phyloP scores from a whole-genome alignment of 371 early-diverging fungal genomes.

The Phascolomyces articulosus region DNA sequence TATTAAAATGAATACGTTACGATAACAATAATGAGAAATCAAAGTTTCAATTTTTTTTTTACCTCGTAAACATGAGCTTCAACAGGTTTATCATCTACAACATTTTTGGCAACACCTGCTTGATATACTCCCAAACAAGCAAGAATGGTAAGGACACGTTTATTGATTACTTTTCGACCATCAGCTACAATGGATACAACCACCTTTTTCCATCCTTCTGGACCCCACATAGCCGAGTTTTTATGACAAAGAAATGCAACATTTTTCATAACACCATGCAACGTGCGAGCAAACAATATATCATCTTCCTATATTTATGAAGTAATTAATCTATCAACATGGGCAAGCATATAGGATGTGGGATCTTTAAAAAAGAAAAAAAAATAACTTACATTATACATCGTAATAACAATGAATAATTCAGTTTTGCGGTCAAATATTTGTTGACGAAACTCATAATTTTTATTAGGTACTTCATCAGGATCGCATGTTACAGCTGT shows the following conservation, averaged over 20 bases:
- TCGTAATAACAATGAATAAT: constrained; percentile 80
- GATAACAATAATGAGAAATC: too few relatives aligned
- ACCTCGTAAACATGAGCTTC: constrained; percentile 85
- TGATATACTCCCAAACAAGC: constrained; percentile 74
- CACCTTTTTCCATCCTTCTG: constrained; percentile 83
- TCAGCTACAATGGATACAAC: constrained; percentile 88
- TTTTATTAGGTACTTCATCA: constrained; percentile 72
- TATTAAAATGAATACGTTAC: neutral
- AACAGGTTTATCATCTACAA: constrained; percentile 63
- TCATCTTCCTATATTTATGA: constrained; percentile 57
- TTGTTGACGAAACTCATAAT: constrained; percentile 82
- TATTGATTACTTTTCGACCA: constrained; percentile 74
- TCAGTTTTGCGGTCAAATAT: constrained; percentile 82
- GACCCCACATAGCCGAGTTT: constrained; percentile 66
- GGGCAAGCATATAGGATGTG: neutral
- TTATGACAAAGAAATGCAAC: constrained; percentile 75
- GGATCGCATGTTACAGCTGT: constrained; percentile 87
- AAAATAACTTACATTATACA: constrained; percentile 40
- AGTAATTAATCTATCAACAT: neutral
- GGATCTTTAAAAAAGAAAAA: neutral
- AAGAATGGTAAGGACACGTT: constrained; percentile 55
- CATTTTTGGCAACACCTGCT: constrained; percentile 73
- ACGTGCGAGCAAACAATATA: constrained; percentile 70
- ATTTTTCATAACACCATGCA: constrained; percentile 82
- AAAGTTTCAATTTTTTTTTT: too few relatives aligned